Base-by-base conservation (phyloP, 352 stramenopile genomes). In the Pythium dissotocum region DNA sequence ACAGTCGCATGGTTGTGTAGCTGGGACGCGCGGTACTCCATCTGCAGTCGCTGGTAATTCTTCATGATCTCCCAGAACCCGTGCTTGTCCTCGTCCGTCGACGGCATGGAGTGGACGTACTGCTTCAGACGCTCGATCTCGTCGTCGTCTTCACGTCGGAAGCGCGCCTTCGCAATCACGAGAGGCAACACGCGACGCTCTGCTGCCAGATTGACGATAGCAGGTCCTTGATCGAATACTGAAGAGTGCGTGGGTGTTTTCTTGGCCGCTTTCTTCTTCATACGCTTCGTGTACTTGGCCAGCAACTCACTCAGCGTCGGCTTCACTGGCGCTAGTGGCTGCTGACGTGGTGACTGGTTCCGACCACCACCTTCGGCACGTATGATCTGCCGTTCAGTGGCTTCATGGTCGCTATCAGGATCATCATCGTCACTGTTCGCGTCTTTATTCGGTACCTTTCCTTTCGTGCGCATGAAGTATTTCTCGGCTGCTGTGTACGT, bases 71-170 rank as follows among this genome's bases (percentile, higher is more conserved):
- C 70, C 78, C 75, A 83, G 28, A 90, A 90, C 28, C 59, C 52
- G 10, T 58, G 48, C 2, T 63, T 61, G 2, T 84, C 82, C n/a
- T 78, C 65, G 28, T 85, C 77, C 12, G 72, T 79, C 56, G 77
- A 69, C 0, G 82, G 79, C 52, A 90, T 62, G 8, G 85, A 62
- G 6, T 48, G 68, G 1, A 77, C 61, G 38, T 78, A 68, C 38
- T 80, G 74, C 60, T 84, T 83, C 52, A 90, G 67, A 26, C 66
- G 77, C 51, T 79, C 75, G 18, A 90, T 63, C 42, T 88, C 70
- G 13, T 77, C 73, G 38, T 85, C 67, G 6, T 75, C 65, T 28
- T 48, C 53, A 24, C 40, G 57, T 12, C 63, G 53, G 2, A 26
- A 30, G 7, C 42, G 59, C 1, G 59, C 16, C 36, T 68, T 64